Percentiles rank a stretch among this genome's conserved stretches.
Evolutionary conservation across 768 basidiomycete species (phyloP).

Genomic region (Kwoniella pini): DNA sequence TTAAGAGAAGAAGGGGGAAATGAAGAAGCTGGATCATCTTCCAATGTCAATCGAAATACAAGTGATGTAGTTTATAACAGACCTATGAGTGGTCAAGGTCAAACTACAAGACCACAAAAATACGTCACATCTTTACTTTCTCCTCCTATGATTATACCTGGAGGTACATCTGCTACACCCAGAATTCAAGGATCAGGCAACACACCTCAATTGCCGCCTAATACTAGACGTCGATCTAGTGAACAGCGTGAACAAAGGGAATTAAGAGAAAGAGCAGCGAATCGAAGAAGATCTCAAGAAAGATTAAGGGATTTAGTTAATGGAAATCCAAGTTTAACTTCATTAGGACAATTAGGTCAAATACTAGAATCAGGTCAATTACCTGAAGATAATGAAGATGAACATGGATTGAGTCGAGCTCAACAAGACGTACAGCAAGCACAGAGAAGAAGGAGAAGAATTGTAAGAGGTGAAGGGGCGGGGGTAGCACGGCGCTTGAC

Average conservation of each 20-base stretch:
- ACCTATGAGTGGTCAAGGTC: neutral
- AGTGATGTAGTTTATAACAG: neutral
- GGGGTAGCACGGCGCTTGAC: slow-evolving; percentile 22
- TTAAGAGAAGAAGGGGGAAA: neutral
- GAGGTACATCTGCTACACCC: slow-evolving; percentile 31
- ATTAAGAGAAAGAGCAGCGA: neutral
- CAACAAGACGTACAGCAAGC: slow-evolving; percentile 5
- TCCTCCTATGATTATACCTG: slow-evolving; percentile 46
- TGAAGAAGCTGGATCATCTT: slow-evolving; percentile 1
- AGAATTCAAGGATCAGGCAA: slow-evolving; percentile 19
- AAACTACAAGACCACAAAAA: slow-evolving; percentile 9
- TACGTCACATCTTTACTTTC: slow-evolving; percentile 39
- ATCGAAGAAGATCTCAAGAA: slow-evolving; percentile 32
- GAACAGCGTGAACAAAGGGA: slow-evolving; percentile 25
- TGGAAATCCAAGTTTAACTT: slow-evolving; percentile 35
- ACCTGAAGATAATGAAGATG: slow-evolving; percentile 5
- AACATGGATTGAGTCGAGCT: slow-evolving; percentile 2
- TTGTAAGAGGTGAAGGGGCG: slow-evolving; percentile 32
- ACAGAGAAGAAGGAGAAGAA: slow-evolving; percentile 27
- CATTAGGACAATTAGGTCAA: slow-evolving; percentile 36
- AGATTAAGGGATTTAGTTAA: slow-evolving; percentile 27
- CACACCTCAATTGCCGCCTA: slow-evolving; percentile 6
- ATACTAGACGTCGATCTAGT: slow-evolving; percentile 23
- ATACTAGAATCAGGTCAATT: slow-evolving; percentile 35
- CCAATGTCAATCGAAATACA: neutral